Conservation (phyloP, 2,329 filamentous ascomycete genomes). For the Colletotrichum sp. region DNA sequence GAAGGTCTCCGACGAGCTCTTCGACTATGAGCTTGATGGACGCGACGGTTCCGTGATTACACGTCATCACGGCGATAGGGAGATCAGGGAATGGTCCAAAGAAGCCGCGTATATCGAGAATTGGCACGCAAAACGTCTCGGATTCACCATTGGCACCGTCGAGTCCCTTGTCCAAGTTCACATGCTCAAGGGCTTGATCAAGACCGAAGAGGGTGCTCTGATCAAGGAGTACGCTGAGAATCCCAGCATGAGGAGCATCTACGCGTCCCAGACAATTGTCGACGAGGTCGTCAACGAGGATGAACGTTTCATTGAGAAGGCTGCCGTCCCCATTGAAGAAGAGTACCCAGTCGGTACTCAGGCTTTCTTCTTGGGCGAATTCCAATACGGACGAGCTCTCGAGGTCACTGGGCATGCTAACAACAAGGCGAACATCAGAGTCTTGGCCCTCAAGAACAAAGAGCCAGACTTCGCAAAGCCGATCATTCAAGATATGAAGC, state of each 20-base stretch:
- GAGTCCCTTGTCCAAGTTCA: slow-evolving; percentile 92
- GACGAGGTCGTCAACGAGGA: slow-evolving; percentile 91
- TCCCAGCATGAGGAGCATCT: slow-evolving; percentile 84
- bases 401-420: slow-evolving; percentile 77
- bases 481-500: slow-evolving; percentile 75
- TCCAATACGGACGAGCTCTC: slow-evolving; percentile 89
- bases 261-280: slow-evolving; percentile 89
- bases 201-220: slow-evolving; percentile 88
- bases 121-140: slow-evolving; percentile 89
- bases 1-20: slow-evolving; percentile 90
- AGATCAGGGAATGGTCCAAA: slow-evolving; percentile 83
- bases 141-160: slow-evolving; percentile 83
- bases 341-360: slow-evolving; percentile 86
- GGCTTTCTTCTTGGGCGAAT: slow-evolving; percentile 94
- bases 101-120: slow-evolving; percentile 85
- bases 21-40: slow-evolving; percentile 79
- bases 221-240: slow-evolving; percentile 92
- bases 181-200: slow-evolving; percentile 88
- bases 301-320: slow-evolving; percentile 89
- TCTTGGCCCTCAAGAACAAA: slow-evolving; percentile 74
- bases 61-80: slow-evolving; percentile 73
- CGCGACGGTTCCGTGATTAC: slow-evolving; percentile 69
- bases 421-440: slow-evolving; percentile 78
- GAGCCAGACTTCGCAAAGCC: slow-evolving; percentile 83
- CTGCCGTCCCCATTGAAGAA: slow-evolving; percentile 85